Conservation (phyloP, 352 stramenopile genomes). For the Phytophthora multivora region DNA sequence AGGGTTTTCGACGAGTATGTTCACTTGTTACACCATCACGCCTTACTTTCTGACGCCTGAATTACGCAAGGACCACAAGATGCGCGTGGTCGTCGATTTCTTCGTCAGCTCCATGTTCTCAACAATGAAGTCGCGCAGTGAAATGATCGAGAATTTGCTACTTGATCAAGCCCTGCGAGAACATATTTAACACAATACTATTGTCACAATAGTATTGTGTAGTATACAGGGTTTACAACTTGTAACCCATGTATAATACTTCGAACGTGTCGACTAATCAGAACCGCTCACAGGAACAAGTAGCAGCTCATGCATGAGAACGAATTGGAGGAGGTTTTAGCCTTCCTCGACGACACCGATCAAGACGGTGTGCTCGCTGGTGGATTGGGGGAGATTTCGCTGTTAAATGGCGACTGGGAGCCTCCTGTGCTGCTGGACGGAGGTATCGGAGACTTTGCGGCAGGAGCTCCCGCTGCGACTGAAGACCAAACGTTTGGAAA, state of each 20-base stretch:
- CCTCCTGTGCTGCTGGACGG: background rate
- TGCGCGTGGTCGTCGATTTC: slow-evolving; percentile 42
- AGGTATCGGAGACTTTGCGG: background rate
- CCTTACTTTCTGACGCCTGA: slow-evolving; percentile 36
- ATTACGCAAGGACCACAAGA: slow-evolving; percentile 23
- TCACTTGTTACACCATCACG: slow-evolving; percentile 49
- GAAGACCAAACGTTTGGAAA: background rate
- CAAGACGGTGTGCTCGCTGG: background rate
- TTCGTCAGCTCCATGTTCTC: slow-evolving; percentile 32
- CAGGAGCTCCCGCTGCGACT: background rate
- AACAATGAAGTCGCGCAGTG: slow-evolving; percentile 34
- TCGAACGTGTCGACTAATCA: too few species aligned
- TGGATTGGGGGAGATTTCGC: background rate
- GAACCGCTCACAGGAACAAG: background rate
- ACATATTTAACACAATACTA: background rate
- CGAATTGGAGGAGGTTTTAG: background rate
- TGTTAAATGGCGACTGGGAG: background rate
- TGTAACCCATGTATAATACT: too few species aligned
- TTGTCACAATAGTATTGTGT: background rate
- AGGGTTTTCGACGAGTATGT: slow-evolving; percentile 42
- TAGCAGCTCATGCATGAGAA: background rate
- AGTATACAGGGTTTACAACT: too few species aligned
- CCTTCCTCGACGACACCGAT: background rate
- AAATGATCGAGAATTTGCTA: slow-evolving; percentile 50
- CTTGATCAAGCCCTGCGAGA: slow-evolving; percentile 21